Percentiles rank a stretch among this genome's conserved stretches.
Evolutionary conservation across 192 early-diverging fungal genomes (phyloP).

Genomic region (Coemansia sp.): DNA sequence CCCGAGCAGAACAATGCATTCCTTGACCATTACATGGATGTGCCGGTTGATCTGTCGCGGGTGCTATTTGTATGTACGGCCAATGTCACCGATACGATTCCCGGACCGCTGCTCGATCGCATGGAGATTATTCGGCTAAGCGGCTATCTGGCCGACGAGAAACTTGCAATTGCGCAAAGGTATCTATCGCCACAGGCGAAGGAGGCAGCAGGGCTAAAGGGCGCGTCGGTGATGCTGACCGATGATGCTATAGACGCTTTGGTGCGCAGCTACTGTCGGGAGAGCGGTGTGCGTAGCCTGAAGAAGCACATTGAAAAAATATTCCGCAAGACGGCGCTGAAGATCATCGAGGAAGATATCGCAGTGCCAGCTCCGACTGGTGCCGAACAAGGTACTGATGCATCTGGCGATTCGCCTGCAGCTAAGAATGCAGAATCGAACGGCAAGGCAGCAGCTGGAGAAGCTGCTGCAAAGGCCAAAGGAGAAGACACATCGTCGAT

Average conservation of each 20-base stretch:
- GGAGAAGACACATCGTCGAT: constrained; percentile 8
- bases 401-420: constrained; percentile 1
- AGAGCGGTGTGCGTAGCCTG: constrained; percentile 95
- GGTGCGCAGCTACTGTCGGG: constrained; percentile 91
- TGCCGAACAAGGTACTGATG: neutral
- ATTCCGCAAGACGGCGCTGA: constrained; percentile 92
- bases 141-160: constrained; percentile 86
- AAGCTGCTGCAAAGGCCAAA: neutral
- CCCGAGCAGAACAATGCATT: constrained; percentile 98
- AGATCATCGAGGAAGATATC: constrained; percentile 70
- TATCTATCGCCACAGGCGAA: constrained; percentile 88
- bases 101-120: constrained; percentile 94
- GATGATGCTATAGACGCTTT: constrained; percentile 78
- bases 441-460: neutral
- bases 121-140: constrained; percentile 98
- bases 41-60: constrained; percentile 96
- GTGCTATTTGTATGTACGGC: constrained; percentile 99
- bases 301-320: constrained; percentile 99
- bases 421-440: neutral
- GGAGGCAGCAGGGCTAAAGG: constrained; percentile 75
- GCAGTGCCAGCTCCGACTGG: constrained; percentile 17
- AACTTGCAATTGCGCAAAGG: constrained; percentile 89
- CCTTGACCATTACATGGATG: constrained; percentile 99
- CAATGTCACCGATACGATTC: constrained; percentile 96
- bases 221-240: constrained; percentile 66